phyloP scores from a whole-genome alignment of 2,329 filamentous ascomycete species.

The Exserohilum rostratum region DNA sequence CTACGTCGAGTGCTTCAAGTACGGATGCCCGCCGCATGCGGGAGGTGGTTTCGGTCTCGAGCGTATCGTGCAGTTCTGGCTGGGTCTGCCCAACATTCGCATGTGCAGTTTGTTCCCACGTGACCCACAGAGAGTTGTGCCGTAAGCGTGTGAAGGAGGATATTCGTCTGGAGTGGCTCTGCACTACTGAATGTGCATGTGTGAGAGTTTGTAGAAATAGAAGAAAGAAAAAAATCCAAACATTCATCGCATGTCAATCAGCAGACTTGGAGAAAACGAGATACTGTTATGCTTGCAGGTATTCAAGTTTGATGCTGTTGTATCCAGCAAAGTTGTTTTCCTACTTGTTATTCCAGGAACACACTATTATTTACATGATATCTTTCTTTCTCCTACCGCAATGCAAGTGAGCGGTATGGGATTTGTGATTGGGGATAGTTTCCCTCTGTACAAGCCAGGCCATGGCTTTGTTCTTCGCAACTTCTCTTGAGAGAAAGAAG shows the following conservation, averaged over 20 bases:
- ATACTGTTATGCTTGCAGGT: too few species aligned
- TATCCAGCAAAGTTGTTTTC: too few species aligned
- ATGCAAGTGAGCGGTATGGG: too few species aligned
- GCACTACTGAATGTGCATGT: neutral
- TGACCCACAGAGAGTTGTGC: conserved; percentile 63
- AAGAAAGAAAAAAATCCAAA: neutral
- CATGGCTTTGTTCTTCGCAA: too few species aligned
- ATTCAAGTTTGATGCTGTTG: too few species aligned
- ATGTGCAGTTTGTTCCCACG: conserved; percentile 68
- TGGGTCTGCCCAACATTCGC: conserved; percentile 68
- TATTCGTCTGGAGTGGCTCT: too few species aligned
- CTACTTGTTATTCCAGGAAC: too few species aligned
- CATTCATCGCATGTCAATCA: neutral
- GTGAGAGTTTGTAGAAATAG: neutral
- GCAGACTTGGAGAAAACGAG: neutral
- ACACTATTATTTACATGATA: too few species aligned
- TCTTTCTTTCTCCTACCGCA: too few species aligned
- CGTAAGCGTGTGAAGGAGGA: conserved; percentile 41
- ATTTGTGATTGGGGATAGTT: too few species aligned
- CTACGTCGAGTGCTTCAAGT: conserved; percentile 68
- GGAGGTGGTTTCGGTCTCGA: conserved; percentile 71
- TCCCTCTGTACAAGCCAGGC: too few species aligned
- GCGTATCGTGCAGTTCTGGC: conserved; percentile 70
- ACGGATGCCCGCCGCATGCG: conserved; percentile 68
- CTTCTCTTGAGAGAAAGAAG: too few species aligned